A percentile compares a stretch with the other conserved stretches of the same genome.
Conservation (phyloP, 768 basidiomycete genomes). For the Rhizopogon vinicolor region DNA sequence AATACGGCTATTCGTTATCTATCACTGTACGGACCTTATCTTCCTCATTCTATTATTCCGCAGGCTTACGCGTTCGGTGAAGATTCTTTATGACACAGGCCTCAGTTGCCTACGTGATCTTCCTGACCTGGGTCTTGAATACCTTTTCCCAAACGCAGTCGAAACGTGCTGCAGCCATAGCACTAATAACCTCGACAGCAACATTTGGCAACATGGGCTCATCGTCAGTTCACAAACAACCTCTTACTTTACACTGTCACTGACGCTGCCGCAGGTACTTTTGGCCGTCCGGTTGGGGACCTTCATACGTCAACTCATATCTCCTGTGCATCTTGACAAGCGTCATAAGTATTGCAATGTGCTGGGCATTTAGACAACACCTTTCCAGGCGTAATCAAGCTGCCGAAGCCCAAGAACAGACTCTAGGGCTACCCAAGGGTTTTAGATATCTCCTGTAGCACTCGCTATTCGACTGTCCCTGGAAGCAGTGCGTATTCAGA, state of each 20-base stretch:
- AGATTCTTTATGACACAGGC: slow-evolving; percentile 77
- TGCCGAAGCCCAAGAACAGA: slow-evolving; percentile 33
- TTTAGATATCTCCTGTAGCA: slow-evolving; percentile 42
- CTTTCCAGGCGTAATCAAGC: slow-evolving; percentile 36
- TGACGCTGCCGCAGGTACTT: slow-evolving; percentile 38
- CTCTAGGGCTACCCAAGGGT: slow-evolving; percentile 29
- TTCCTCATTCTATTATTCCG: background rate
- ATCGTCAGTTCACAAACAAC: slow-evolving; percentile 44
- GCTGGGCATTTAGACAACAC: slow-evolving; percentile 40
- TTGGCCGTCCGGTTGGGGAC: slow-evolving; percentile 68
- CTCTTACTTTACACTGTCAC: background rate
- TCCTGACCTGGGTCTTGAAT: slow-evolving; percentile 48
- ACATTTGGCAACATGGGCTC: slow-evolving; percentile 80
- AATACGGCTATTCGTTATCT: slow-evolving; percentile 58
- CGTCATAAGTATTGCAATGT: slow-evolving; percentile 43
- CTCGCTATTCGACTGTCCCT: background rate
- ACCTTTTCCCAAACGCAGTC: slow-evolving; percentile 70
- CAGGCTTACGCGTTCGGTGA: background rate
- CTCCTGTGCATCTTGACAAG: slow-evolving; percentile 65
- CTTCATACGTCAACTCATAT: slow-evolving; percentile 64
- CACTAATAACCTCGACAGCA: slow-evolving; percentile 72
- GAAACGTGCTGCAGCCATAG: slow-evolving; percentile 82
- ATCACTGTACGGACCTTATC: slow-evolving; percentile 41
- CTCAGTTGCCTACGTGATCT: slow-evolving; percentile 64
- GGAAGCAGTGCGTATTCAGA: background rate